Conservation (phyloP, 2,329 filamentous ascomycete genomes). For the Cordyceps farinosa region DNA sequence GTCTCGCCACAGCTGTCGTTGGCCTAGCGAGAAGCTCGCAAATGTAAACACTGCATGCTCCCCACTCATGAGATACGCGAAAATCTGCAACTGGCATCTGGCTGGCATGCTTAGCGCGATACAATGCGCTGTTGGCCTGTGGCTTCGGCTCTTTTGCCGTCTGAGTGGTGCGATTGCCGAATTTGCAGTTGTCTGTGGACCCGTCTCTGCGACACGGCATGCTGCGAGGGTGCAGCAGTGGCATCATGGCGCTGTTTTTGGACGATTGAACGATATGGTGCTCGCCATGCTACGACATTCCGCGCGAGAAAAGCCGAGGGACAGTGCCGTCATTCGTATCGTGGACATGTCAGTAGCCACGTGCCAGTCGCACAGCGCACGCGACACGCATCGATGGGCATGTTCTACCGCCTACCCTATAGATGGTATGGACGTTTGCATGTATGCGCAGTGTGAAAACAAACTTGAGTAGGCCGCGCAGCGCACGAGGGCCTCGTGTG, state of each 20-base stretch:
- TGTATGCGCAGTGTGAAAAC: not conserved
- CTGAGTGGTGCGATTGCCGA: not conserved
- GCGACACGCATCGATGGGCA: not conserved
- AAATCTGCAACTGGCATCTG: conserved; percentile 2
- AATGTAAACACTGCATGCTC: conserved; percentile 12
- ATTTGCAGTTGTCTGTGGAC: not conserved
- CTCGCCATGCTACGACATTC: not conserved
- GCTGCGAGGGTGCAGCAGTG: not conserved
- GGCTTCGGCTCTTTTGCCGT: not conserved
- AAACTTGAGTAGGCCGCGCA: not conserved
- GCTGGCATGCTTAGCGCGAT: conserved; percentile 8
- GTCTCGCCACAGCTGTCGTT: not conserved
- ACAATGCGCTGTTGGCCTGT: not conserved
- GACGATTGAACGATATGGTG: not conserved
- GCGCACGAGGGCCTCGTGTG: not conserved
- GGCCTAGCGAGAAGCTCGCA: conserved; percentile 4
- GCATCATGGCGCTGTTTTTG: not conserved
- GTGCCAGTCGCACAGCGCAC: not conserved
- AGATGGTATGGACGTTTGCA: not conserved
- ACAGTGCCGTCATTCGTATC: not conserved
- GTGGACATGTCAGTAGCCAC: not conserved
- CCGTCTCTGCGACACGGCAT: not conserved
- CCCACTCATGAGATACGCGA: not conserved
- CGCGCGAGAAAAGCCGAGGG: not conserved
- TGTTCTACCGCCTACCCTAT: not conserved